Conservation (phyloP, 2,329 filamentous ascomycete genomes). For the Madurella fahalii region DNA sequence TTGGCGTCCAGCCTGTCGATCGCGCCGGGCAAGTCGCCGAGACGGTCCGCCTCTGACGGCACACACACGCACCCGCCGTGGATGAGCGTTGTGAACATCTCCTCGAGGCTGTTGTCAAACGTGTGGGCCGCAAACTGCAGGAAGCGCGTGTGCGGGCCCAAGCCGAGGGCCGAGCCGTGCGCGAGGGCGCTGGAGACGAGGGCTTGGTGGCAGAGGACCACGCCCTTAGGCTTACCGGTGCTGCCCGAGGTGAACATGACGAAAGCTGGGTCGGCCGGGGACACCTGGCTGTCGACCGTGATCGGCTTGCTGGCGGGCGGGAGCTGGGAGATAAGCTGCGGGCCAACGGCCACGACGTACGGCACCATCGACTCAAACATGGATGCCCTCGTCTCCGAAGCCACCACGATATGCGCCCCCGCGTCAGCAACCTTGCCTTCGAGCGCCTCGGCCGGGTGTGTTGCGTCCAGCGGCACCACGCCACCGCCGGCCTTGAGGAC, state of each 20-base stretch:
- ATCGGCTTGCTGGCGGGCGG: neutral
- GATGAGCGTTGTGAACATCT: slow-evolving; percentile 38
- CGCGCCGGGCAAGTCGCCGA: slow-evolving; percentile 35
- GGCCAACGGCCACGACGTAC: slow-evolving; percentile 18
- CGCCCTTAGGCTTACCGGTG: slow-evolving; percentile 50
- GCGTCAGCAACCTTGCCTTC: slow-evolving; percentile 19
- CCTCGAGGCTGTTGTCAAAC: slow-evolving; percentile 39
- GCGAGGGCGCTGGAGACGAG: slow-evolving; percentile 23
- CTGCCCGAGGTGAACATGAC: slow-evolving; percentile 54
- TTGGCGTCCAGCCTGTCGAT: slow-evolving; percentile 27
- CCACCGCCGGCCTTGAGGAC: slow-evolving; percentile 29
- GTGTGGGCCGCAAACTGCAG: slow-evolving; percentile 35
- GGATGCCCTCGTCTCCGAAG: slow-evolving; percentile 12
- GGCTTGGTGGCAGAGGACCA: slow-evolving; percentile 35
- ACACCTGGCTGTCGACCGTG: neutral
- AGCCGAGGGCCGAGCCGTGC: slow-evolving; percentile 15
- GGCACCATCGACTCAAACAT: slow-evolving; percentile 22
- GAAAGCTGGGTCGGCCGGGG: slow-evolving; percentile 20
- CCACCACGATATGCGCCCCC: slow-evolving; percentile 18
- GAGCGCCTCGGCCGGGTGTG: slow-evolving; percentile 20
- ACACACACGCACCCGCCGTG: slow-evolving; percentile 40
- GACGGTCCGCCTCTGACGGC: slow-evolving; percentile 36
- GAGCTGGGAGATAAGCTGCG: slow-evolving; percentile 3
- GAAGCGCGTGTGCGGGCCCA: slow-evolving; percentile 21
- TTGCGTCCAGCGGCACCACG: slow-evolving; percentile 27